phyloP scores from a whole-genome alignment of 768 basidiomycete species.

The Suillus paluster region DNA sequence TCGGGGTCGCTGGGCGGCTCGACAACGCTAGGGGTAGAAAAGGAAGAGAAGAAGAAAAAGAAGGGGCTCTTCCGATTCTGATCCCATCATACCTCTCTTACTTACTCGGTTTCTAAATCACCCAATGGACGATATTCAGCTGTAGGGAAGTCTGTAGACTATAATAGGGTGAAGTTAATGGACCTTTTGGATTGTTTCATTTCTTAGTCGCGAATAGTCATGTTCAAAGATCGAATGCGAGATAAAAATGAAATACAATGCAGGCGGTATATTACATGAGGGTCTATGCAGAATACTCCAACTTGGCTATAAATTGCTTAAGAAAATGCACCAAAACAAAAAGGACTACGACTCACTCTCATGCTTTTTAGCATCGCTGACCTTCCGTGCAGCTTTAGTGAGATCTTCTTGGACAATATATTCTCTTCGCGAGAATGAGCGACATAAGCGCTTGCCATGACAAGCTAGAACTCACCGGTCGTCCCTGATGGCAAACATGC shows the following conservation, averaged over 20 bases:
- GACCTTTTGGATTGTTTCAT: constrained; percentile 8
- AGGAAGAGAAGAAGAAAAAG: constrained; percentile 80
- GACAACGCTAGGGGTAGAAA: constrained; percentile 40
- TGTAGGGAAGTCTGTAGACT: constrained; percentile 7
- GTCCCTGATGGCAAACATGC: constrained; percentile 98
- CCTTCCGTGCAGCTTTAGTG: constrained; percentile 94
- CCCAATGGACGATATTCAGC: constrained; percentile 3
- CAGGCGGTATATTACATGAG: constrained; percentile 29
- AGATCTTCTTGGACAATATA: constrained; percentile 94
- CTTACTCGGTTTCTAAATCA: background rate
- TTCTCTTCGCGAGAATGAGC: constrained; percentile 53
- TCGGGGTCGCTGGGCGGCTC: constrained; percentile 49
- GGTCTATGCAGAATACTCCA: constrained; percentile 48
- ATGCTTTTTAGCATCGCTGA: constrained; percentile 96
- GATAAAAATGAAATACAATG: constrained; percentile 13
- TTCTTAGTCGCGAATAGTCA: background rate
- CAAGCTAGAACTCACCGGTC: constrained; percentile 63
- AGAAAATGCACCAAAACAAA: constrained; percentile 7
- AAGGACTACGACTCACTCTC: constrained; percentile 68
- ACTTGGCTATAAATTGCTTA: constrained; percentile 37
- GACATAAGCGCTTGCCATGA: background rate
- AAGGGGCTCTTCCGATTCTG: constrained; percentile 71
- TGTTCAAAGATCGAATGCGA: background rate
- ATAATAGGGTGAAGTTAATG: constrained; percentile 14
- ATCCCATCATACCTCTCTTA: constrained; percentile 9